Evolutionary conservation across 31 red algal species (phyloP).

Genomic region (Odonthalia washingtoniensis): DNA sequence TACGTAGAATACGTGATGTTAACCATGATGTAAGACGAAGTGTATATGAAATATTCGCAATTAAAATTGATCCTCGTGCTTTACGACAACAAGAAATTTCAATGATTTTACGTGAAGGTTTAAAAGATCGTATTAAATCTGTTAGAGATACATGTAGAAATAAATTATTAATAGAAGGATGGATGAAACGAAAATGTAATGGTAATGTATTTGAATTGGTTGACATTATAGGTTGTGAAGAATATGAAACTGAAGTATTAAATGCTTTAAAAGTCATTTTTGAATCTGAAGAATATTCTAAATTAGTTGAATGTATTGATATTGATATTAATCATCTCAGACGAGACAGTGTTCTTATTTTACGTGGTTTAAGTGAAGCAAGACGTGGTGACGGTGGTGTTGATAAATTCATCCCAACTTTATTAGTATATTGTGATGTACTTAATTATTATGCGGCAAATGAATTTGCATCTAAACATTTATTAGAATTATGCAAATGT

Average conservation of each 20-base stretch:
- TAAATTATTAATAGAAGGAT: constrained; percentile 56
- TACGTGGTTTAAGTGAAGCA: constrained; percentile 58
- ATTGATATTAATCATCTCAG: constrained; percentile 65
- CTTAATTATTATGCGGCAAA: constrained; percentile 62
- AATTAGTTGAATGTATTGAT: constrained; percentile 55
- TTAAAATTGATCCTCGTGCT: constrained; percentile 29
- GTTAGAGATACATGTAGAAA: constrained; percentile 35
- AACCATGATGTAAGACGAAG: constrained; percentile 46
- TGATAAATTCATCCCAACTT: constrained; percentile 54
- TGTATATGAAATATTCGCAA: constrained; percentile 52
- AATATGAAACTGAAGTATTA: constrained; percentile 60
- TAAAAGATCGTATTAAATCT: constrained; percentile 46
- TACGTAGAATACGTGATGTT: constrained; percentile 55
- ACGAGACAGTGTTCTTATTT: constrained; percentile 43
- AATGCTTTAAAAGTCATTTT: constrained; percentile 50
- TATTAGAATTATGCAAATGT: constrained; percentile 48
- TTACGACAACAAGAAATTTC: constrained; percentile 24
- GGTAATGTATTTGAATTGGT: constrained; percentile 60
- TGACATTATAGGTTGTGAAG: constrained; percentile 49
- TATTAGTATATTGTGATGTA: constrained; percentile 56
- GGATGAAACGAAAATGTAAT: constrained; percentile 60
- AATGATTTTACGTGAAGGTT: constrained; percentile 38
- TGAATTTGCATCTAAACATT: constrained; percentile 53
- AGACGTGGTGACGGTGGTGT: constrained; percentile 11
- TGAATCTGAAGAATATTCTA: constrained; percentile 25